Base-by-base conservation (phyloP, 345 rosid species). In the Mercurialis annua region DNA sequence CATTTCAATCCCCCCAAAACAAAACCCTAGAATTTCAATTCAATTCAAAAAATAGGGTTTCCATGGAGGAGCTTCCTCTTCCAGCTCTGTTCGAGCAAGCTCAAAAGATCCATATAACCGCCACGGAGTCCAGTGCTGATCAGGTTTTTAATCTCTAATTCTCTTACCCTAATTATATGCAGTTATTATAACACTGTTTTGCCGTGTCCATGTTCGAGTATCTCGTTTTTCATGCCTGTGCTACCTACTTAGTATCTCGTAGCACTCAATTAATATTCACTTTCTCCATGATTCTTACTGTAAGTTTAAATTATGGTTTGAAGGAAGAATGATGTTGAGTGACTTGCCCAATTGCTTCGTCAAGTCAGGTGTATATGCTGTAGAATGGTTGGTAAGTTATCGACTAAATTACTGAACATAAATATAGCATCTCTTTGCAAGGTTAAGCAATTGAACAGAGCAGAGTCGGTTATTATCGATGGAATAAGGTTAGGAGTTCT, bases 81-180 rank as follows among this genome's bases (percentile, higher is more conserved):
- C 44, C 96, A 17, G 75, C 83, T 15, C 78, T 95, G 43, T 90
- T 92, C 72, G 96, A 90, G 21, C 84, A 83, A 81, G 86, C 94
- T 47, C 86, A 86, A 55, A 90, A 83, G 82, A 86, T 92, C 76
- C 88, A 92, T 77, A 66, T 59, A 4, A 68, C 71, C n/a, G 88
- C 84, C 43, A 66, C 86, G 14, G 92, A 85, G 23, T 85, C 90
- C 43, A 42, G 80, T 55, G 78, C 74, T 29, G 96, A 92, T 77
- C 92, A 87, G 92, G 94, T 20, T 2, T 24, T 69, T 16, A 59
- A 6, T n/a, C 27, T 27, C 29, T 53, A n/a, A n/a, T 24, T 21
- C 23, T 14, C 1, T 38, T 0, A 14, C 15, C 23, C 47, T 2
- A 1, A 1, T 2, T 2, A 43, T 43, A n/a, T n/a, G n/a, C n/a